Evolutionary conservation across 257 asterid species (phyloP), one percentile per base, ranked within the genome.

Genomic region (Gentiana dahurica): DNA sequence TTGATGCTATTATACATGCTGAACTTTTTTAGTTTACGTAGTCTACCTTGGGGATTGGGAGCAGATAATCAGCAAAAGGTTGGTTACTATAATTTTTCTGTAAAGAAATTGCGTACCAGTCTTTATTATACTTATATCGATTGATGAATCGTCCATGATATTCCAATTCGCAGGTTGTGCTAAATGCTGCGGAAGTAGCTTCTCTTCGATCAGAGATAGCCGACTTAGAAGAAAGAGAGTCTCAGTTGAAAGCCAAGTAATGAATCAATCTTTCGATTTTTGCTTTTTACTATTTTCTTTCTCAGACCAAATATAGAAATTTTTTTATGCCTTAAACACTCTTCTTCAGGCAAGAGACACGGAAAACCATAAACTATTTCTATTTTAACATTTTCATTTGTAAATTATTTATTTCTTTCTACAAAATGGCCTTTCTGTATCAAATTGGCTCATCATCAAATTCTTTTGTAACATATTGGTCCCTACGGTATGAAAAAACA

Each of bases 191-290:
- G 53, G 97, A 92, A 77, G 93, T 92, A 41, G 97, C 77, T 69
- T 87, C 98, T 71, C 95, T 92, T 49, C 95, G 94, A 58, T 92
- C 98, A 12, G 98, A 92, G 75, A 75, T 92, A 65, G 70, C 79
- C 59, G 75, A 73, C 68, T 65, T 85, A 63, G 97, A 92, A 75
- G 97, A 87, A 73, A 81, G 93, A 61, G 94, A 83, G 71, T 81
- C 94, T 37, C 93, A 87, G 77, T 79, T 70, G 69, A 92, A 85
- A 76, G 94, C 98, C 46, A 95, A 68, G 98, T 92, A 74, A 67
- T 41, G 95, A 47, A 60, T 52, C 15, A 12, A 37, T 36, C 36
- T 37, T 70, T 11, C 9, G 9, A 41, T 41, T 4, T 41, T 10
- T 41, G 6, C 2, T 41, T 41, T 41, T 41, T 41, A 1, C 0